phyloP scores from a whole-genome alignment of 2,329 filamentous ascomycete species.

The Fusarium albosuccineum region DNA sequence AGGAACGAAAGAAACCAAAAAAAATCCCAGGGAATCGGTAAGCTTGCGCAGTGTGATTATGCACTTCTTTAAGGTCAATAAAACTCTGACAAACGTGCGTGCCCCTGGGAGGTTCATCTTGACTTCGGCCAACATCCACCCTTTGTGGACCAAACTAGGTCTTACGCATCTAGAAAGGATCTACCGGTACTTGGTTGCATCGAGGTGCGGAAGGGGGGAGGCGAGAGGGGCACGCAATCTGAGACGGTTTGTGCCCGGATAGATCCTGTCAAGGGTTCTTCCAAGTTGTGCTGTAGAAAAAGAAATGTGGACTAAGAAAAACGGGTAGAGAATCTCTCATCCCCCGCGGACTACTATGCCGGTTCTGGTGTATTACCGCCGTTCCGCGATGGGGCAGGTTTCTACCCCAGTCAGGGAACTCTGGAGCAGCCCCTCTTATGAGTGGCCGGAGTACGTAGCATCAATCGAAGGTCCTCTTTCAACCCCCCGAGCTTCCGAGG shows the following conservation, averaged over 20 bases:
- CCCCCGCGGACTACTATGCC: neutral
- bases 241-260: slow-evolving; percentile 2
- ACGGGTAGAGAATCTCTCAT: neutral
- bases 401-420: neutral
- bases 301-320: neutral
- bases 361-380: neutral
- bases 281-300: neutral
- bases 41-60: neutral
- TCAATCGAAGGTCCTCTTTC: neutral
- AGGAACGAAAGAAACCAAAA: neutral
- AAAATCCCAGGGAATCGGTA: neutral
- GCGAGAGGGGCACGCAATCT: neutral
- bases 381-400: neutral
- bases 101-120: neutral
- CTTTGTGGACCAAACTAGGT: slow-evolving; percentile 5
- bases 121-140: neutral
- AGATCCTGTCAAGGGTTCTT: neutral
- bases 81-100: neutral
- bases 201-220: neutral
- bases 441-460: neutral
- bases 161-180: slow-evolving; percentile 1
- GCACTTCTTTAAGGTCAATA: neutral
- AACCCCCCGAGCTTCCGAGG: neutral
- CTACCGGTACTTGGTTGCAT: slow-evolving; percentile 2
- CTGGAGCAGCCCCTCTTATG: neutral